Evolutionary conservation across 2,329 filamentous ascomycete genomes (phyloP).

Genomic region (Penicillium palitans): DNA sequence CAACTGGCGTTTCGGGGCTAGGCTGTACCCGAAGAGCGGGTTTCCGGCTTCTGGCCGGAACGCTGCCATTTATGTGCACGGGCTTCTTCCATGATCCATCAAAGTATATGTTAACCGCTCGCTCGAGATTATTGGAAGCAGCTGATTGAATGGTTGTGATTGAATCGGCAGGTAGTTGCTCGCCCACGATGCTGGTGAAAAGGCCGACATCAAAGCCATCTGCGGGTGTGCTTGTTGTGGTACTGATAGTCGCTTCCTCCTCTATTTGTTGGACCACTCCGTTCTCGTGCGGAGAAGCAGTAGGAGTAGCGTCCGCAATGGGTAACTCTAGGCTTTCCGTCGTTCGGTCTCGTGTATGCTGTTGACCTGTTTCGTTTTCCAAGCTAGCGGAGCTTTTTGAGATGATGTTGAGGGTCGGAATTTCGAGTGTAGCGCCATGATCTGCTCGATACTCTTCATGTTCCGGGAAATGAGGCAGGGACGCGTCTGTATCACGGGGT

Average conservation of each 20-base stretch:
- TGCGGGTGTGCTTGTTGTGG: not conserved
- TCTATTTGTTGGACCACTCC: not conserved
- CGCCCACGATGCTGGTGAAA: conserved; percentile 60
- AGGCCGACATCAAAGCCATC: conserved; percentile 55
- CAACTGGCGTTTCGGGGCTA: not conserved
- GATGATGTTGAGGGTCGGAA: not conserved
- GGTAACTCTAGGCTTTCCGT: not conserved
- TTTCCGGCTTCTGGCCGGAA: conserved; percentile 11
- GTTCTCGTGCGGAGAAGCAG: not conserved
- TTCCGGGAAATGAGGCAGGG: conserved; percentile 9
- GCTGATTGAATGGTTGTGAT: conserved; percentile 51
- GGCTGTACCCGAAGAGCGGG: conserved; percentile 8
- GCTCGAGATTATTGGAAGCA: conserved; percentile 57
- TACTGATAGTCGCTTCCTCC: not conserved
- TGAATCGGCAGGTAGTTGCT: conserved; percentile 47
- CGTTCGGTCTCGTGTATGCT: not conserved
- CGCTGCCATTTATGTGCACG: conserved; percentile 7
- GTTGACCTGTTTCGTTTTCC: not conserved
- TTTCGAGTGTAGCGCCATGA: not conserved
- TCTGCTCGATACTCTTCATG: not conserved
- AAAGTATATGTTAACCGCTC: conserved; percentile 64
- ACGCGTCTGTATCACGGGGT: conserved; percentile 21
- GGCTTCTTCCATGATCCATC: conserved; percentile 61
- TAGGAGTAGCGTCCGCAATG: not conserved
- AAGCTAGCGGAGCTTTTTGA: not conserved